Conservation (phyloP, 306 rosid species). For the Quercus alba region DNA sequence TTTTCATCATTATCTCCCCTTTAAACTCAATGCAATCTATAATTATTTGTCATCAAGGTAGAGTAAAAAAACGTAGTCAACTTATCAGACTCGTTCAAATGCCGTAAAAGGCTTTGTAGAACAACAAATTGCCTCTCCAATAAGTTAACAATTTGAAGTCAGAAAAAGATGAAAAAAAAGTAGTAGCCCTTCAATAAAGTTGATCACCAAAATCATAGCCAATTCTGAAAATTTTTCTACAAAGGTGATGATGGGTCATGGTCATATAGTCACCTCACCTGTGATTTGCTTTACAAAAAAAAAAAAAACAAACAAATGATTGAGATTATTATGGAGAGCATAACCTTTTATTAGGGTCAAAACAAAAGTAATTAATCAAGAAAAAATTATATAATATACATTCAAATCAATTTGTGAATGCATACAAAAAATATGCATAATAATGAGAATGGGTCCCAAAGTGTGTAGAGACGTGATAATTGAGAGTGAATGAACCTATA, state of each 20-base stretch:
- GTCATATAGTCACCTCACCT: not conserved
- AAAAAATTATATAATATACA: not conserved
- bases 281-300: constrained; percentile 9
- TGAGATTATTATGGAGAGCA: constrained; percentile 23
- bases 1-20: too few species aligned
- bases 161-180: not conserved
- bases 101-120: too few species aligned
- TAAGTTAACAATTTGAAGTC: not conserved
- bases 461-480: constrained; percentile 9
- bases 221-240: not conserved
- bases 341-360: not conserved
- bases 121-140: not conserved
- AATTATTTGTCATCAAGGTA: too few species aligned
- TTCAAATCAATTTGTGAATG: too few species aligned
- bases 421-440: not conserved
- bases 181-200: not conserved
- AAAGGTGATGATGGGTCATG: not conserved
- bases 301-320: constrained; percentile 29
- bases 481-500: constrained; percentile 35
- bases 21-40: too few species aligned
- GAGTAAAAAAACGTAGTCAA: too few species aligned
- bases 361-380: not conserved
- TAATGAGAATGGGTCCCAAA: not conserved
- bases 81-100: too few species aligned
- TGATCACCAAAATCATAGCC: not conserved